Evolutionary conservation across 768 basidiomycete genomes (phyloP), one percentile per base, ranked within the genome.

Genomic region (Suillus sp.): DNA sequence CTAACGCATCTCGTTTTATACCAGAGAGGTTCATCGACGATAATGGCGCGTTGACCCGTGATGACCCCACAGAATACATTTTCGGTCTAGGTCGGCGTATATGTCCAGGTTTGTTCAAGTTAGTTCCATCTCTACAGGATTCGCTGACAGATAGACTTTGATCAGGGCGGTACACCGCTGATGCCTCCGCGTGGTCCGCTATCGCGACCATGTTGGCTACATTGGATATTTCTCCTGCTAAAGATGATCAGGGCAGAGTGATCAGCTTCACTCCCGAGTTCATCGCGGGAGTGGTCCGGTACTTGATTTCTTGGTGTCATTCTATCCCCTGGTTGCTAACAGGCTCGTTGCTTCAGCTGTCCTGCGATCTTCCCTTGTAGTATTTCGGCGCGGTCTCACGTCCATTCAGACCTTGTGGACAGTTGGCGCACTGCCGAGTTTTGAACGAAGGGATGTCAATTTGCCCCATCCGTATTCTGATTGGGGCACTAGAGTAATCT

Each of bases 101-200:
- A 16, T 64, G 60, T n/a, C 58, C 62, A n/a, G 54, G 60, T 61
- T 22, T 16, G 27, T 38, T 4, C 60, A 16, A 27, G 35, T 13
- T 11, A 2, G 5, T 22, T 22, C 2, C 22, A 45, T 22, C n/a
- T 11, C 6, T 10, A 2, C 16, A 38, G 11, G 9, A 27, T 40
- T 10, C 18, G 3, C 38, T 27, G 25, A 57, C 0, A 16, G 9
- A 47, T 32, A 10, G 9, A 13, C 20, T n/a, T 13, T 20, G 18
- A 30, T 51, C 71, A 13, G 76, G 73, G 13, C 67, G 71, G 9
- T 47, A 63, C 53, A 51, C 71, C 38, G 71, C 69, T 20, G 50
- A 54, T 20, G 50, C 66, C 8, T 66, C 68, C 2, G 22, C 22
- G 7, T 74, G 73, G 73, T 63, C 70, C 20, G 68, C 66, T 10